Evolutionary conservation across 352 stramenopile genomes (phyloP).

Genomic region (Phytophthora capsici): DNA sequence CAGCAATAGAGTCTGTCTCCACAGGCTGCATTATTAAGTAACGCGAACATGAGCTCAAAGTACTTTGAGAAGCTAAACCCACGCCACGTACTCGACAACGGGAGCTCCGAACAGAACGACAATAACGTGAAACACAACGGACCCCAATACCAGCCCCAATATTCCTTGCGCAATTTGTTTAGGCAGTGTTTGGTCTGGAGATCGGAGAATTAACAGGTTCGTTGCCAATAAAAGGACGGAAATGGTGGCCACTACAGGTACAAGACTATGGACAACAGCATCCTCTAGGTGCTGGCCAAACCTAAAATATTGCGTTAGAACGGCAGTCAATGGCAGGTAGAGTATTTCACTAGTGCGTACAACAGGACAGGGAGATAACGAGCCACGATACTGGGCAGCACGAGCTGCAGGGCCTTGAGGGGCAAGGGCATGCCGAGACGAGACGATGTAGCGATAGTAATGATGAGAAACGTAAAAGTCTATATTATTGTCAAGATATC

Average conservation of each 20-base stretch:
- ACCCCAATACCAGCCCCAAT: constrained; percentile 45
- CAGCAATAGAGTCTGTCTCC: constrained; percentile 67
- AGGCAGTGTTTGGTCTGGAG: constrained; percentile 4
- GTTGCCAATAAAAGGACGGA: constrained; percentile 35
- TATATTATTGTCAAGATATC: constrained; percentile 12
- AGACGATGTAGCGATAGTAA: constrained; percentile 8
- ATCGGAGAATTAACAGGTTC: constrained; percentile 37
- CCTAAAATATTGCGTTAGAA: constrained; percentile 19
- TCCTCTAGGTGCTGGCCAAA: constrained; percentile 52
- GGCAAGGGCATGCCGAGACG: constrained; percentile 30
- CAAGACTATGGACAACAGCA: constrained; percentile 48
- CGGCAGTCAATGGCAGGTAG: neutral
- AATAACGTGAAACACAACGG: constrained; percentile 55
- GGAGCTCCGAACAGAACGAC: constrained; percentile 83
- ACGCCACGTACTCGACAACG: constrained; percentile 54
- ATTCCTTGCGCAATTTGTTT: constrained; percentile 28
- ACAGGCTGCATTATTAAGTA: constrained; percentile 49
- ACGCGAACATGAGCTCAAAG: constrained; percentile 5
- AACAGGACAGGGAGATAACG: constrained; percentile 31
- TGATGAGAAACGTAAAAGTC: constrained; percentile 17
- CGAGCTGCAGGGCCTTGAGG: constrained; percentile 31
- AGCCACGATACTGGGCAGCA: constrained; percentile 21
- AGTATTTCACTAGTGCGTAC: constrained; percentile 6
- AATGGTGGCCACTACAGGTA: constrained; percentile 45
- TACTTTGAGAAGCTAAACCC: neutral